Base-by-base conservation (phyloP, 2,329 filamentous ascomycete species). In the Thelonectria rubi region DNA sequence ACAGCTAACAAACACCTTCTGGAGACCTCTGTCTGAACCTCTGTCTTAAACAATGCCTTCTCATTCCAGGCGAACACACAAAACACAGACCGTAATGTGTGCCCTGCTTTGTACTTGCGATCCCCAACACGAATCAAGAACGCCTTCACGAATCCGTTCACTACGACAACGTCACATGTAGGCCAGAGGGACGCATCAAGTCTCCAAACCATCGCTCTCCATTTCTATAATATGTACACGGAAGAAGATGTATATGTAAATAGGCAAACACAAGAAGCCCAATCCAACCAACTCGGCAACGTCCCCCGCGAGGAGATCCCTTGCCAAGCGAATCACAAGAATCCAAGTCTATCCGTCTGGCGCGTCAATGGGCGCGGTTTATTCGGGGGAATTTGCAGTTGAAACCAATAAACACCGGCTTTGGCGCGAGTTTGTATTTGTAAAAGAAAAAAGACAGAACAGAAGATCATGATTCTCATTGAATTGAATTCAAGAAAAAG, bases 391-490 rank as follows among this genome's bases (percentile, higher is more conserved):
- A 11, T n/a, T 34, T 45, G 51, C 34, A 46, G 10, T 55, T 40
- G 32, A 51, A 47, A 17, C 56, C 58, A 46, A 53, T 21, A 34
- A 59, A 58, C 52, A 57, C 40, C 62, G 62, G 24, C 42, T 59
- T 30, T 48, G 21, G 49, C 24, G 55, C 52, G 40, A 52, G 55
- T 37, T 39, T 43, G 37, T 39, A 17, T 47, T 52, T 63, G 48
- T 56, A 61, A 50, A 42, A 45, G 53, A 48, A 65, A 55, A 61
- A 60, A 66, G 69, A 71, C 52, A 68, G 57, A 64, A 66, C 68
- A 62, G n/a, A 59, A 60, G 62, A 58, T 72, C 69, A 72, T 72
- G 60, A 63, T 70, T 69, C 63, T 72, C 69, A 72, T 72, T 72
- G 69, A 65, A 70, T 72, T 72, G 69, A 68, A 68, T 68, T 70